Percentiles rank a stretch among this genome's conserved stretches.
phyloP scores from a whole-genome alignment of 495 filamentous ascomycete genomes.

The Penicillium bovifimosum region DNA sequence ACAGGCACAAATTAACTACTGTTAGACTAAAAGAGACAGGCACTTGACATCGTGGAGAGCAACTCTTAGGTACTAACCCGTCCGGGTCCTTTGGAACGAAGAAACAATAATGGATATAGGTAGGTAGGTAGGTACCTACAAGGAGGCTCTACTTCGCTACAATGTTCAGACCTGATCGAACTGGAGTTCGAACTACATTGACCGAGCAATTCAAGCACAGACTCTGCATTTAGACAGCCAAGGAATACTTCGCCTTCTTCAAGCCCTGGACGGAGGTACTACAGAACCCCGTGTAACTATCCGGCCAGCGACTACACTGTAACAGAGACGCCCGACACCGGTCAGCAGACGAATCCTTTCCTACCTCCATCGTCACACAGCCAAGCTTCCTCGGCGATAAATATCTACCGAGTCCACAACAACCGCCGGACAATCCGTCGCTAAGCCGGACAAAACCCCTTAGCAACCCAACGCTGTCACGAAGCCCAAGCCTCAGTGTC shows the following conservation, averaged over 20 bases:
- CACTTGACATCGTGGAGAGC: no score
- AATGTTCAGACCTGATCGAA: no score
- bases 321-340: not conserved
- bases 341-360: not conserved
- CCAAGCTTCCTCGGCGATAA: slow-evolving; percentile 1
- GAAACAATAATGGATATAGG: no score
- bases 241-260: not conserved
- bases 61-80: no score
- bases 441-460: slow-evolving; percentile 3
- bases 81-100: no score
- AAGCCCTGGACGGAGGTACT: no score
- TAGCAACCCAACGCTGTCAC: not conserved
- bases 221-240: not conserved
- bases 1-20: no score
- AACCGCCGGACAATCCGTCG: not conserved
- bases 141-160: no score
- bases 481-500: not conserved
- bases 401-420: not conserved
- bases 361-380: not conserved
- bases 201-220: no score
- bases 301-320: not conserved
- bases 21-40: no score
- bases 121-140: no score
- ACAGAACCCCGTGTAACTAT: not conserved
- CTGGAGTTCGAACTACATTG: no score